Evolutionary conservation across 2,329 filamentous ascomycete genomes (phyloP), one percentile per base, ranked within the genome.

Genomic region (Teratosphaeria pseudoeucalypti): DNA sequence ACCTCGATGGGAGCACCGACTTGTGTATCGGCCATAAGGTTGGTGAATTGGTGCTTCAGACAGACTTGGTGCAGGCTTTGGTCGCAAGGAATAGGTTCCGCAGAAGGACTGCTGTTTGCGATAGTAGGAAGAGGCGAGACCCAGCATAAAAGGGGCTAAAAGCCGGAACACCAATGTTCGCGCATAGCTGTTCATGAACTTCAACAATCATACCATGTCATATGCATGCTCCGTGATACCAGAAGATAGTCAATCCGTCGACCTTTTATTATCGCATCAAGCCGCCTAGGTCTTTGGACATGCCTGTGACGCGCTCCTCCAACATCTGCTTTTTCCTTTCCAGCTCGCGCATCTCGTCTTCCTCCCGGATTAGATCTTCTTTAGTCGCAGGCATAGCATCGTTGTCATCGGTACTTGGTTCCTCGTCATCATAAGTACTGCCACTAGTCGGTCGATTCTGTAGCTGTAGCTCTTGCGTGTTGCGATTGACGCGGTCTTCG

Each of bases 401-500:
- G 43, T 73, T 72, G 27, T 76, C 73, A 27, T 60, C 61, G 27
- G 14, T 34, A 2, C 80, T 77, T 0, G 80, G 77, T 2, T 82
- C 79, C 4, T 79, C 75, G 12, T 85, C 80, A 1, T 81, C 80
- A 1, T 81, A 80, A 47, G 84, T 79, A 16, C 79, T 79, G 53
- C 78, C 80, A 26, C 65, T 64, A 34, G 85, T 82, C 62, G 39
- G 76, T 23, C 76, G 73, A 66, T 91, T 91, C 80, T 92, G 85
- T 60, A 81, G 81, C 60, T 87, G 85, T 62, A 97, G 72, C 67
- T 90, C 84, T 60, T 84, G 82, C 11, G 84, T 81, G 75, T 96
- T 92, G 69, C 88, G 85, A 7, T 85, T 82, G 1, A 97, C 89
- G 58, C 86, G 85, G 12, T 81, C 80, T 75, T 97, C 92, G 68